A percentile compares a stretch with the other conserved stretches of the same genome.
phyloP scores from a whole-genome alignment of 257 asterid species.

The Primulina huaijiensis region DNA sequence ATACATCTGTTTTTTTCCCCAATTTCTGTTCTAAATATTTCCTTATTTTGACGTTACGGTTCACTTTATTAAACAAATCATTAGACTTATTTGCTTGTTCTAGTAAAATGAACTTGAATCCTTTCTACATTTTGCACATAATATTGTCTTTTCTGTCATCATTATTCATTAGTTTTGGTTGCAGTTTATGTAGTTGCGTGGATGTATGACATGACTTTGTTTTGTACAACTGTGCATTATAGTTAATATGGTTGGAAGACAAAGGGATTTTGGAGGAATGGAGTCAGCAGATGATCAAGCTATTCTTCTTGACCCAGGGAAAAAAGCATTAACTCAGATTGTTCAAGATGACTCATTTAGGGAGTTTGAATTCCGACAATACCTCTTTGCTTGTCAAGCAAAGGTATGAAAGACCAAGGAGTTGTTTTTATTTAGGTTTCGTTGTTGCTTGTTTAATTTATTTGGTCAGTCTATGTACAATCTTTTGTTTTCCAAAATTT shows the following conservation, averaged over 20 bases:
- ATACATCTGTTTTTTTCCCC: not conserved
- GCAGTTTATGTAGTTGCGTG: constrained; percentile 10
- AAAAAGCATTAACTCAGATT: constrained; percentile 70
- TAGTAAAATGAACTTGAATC: not conserved
- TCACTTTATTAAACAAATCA: not conserved
- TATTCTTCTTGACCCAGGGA: constrained; percentile 71
- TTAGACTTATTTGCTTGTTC: not conserved
- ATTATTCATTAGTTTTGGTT: not conserved
- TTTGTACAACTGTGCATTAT: constrained; percentile 29
- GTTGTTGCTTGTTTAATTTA: constrained; percentile 24
- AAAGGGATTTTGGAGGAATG: constrained; percentile 86
- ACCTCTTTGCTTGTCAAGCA: constrained; percentile 95
- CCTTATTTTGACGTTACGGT: not conserved
- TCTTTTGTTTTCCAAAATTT: constrained; percentile 14
- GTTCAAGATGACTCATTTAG: constrained; percentile 89
- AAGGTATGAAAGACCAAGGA: constrained; percentile 55
- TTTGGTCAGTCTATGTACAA: constrained; percentile 6
- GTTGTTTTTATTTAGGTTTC: constrained; percentile 28
- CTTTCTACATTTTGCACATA: not conserved
- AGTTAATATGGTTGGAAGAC: constrained; percentile 73
- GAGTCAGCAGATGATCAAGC: constrained; percentile 91
- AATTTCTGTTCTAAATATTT: constrained; percentile 6
- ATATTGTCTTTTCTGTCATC: constrained; percentile 16
- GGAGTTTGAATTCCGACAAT: constrained; percentile 97
- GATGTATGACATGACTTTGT: constrained; percentile 22